Conservation (phyloP, 1,139 yeast species). For the Diutina catenulata region DNA sequence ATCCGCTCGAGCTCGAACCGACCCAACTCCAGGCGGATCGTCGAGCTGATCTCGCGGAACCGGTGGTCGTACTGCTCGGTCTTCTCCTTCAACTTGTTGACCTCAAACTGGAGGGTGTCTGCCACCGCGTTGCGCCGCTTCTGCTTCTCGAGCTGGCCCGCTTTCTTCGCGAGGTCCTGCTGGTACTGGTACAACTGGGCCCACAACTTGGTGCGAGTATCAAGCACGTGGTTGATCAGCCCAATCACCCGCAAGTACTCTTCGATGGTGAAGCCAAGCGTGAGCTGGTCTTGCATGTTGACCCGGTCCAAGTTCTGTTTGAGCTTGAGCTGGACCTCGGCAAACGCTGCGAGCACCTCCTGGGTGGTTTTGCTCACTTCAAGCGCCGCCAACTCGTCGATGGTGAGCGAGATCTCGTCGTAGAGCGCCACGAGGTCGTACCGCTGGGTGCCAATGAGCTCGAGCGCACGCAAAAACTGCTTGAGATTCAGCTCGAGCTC, state of each 20-base stretch:
- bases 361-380: conserved; percentile 66
- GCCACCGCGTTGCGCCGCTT: conserved; percentile 45
- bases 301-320: conserved; percentile 70
- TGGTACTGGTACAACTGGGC: conserved; percentile 40
- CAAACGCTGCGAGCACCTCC: conserved; percentile 43
- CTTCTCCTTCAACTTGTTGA: conserved; percentile 46
- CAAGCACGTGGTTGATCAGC: conserved; percentile 64
- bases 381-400: conserved; percentile 61
- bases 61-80: conserved; percentile 42
- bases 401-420: conserved; percentile 40
- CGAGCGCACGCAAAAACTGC: conserved; percentile 60
- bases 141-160: conserved; percentile 40
- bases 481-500: conserved; percentile 63
- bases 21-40: conserved; percentile 58
- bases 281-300: conserved; percentile 75
- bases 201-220: conserved; percentile 63
- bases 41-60: conserved; percentile 50
- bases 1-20: conserved; percentile 66
- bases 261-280: conserved; percentile 78
- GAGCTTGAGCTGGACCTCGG: conserved; percentile 59
- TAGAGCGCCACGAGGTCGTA: conserved; percentile 46
- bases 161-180: conserved; percentile 34
- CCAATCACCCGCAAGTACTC: conserved; percentile 75
- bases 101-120: conserved; percentile 53
- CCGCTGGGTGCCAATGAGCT: conserved; percentile 63